Conservation (phyloP, 495 filamentous ascomycete species). For the Lentithecium fluviatile region DNA sequence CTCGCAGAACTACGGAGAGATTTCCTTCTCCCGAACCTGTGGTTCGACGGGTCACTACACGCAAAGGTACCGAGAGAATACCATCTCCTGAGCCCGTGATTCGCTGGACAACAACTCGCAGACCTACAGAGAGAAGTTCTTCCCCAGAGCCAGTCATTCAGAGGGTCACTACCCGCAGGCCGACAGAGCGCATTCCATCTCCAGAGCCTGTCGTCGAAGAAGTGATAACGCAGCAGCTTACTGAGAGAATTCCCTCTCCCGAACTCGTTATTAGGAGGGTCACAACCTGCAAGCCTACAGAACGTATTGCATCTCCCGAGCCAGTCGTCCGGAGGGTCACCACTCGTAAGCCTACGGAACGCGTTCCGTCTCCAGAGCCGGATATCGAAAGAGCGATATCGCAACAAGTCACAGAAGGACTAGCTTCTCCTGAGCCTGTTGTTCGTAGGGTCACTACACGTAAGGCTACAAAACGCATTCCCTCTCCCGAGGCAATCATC, state of each 20-base stretch:
- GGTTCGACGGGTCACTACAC: background rate
- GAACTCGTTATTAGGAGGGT: background rate
- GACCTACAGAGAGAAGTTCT: background rate
- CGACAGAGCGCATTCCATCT: slow-evolving; percentile 1
- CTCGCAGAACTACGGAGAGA: background rate
- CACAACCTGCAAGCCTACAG: background rate
- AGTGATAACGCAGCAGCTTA: background rate
- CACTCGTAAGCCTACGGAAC: background rate
- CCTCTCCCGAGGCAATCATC: background rate
- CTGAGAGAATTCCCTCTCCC: background rate
- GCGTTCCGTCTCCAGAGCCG: too few relatives aligned
- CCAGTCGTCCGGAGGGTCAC: background rate
- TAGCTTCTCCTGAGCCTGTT: background rate
- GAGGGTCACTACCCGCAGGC: background rate
- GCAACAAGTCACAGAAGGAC: background rate
- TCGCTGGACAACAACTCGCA: background rate
- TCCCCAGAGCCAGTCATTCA: background rate
- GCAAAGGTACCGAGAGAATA: background rate
- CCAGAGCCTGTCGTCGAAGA: background rate
- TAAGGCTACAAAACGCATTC: background rate
- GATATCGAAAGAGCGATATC: too few relatives aligned
- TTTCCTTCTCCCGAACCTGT: background rate
- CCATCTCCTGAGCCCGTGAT: background rate
- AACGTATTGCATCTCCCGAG: background rate
- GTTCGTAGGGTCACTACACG: slow-evolving; percentile 1